A percentile compares a stretch with the other conserved stretches of the same genome.
Conservation (phyloP, 176 grass and related monocot genomes). For the Typha latifolia region DNA sequence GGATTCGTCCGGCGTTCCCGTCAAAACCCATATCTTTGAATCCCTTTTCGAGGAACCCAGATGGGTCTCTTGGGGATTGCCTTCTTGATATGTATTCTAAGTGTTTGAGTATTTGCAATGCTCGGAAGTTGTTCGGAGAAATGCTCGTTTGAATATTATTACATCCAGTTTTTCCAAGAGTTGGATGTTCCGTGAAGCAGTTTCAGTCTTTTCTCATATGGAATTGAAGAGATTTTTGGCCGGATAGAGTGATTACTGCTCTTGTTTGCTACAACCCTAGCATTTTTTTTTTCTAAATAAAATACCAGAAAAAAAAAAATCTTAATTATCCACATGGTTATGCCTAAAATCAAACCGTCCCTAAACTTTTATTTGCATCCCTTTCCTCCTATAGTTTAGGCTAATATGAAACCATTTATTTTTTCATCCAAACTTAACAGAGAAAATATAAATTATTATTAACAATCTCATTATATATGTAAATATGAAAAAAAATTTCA, state of each 20-base stretch:
- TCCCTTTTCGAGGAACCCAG: slow-evolving; percentile 3
- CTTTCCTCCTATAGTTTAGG: no score
- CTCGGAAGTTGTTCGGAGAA: slow-evolving; percentile 10
- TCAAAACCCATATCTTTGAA: slow-evolving; percentile 7
- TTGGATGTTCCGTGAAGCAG: slow-evolving; percentile 11
- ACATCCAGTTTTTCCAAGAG: slow-evolving; percentile 8
- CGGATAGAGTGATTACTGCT: slow-evolving; percentile 3
- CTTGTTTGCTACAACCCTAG: no score
- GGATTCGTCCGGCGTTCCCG: slow-evolving; percentile 6
- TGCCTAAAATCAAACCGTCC: no score
- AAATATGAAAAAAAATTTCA: no score
- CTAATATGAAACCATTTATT: no score
- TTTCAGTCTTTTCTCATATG: slow-evolving; percentile 3
- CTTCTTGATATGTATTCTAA: slow-evolving; percentile 11
- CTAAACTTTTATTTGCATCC: no score
- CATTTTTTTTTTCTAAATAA: no score
- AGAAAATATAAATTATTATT: no score
- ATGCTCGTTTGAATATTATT: slow-evolving; percentile 16
- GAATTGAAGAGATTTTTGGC: slow-evolving; percentile 6
- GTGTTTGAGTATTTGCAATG: slow-evolving; percentile 7
- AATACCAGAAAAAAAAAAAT: no score
- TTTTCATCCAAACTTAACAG: background rate
- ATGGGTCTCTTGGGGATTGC: slow-evolving; percentile 9
- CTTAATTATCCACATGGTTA: no score
- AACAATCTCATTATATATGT: no score